Evolutionary conservation across 208 protist genomes (phyloP).

Genomic region (Crithidia mellificae): DNA sequence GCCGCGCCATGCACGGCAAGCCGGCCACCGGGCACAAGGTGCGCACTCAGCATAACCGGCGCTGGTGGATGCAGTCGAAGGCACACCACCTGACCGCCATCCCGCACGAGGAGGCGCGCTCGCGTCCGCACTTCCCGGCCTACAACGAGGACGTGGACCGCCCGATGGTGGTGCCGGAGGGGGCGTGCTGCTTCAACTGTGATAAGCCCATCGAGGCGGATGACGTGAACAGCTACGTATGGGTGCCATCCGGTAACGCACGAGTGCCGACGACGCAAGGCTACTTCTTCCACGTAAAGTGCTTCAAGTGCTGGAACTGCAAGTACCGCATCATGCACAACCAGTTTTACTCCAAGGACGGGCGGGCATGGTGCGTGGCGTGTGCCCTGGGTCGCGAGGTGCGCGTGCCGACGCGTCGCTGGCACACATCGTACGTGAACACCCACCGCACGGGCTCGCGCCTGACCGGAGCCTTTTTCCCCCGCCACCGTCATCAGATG

Average conservation of each 20-base stretch:
- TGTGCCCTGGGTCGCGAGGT: slow-evolving; percentile 86
- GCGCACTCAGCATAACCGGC: slow-evolving; percentile 85
- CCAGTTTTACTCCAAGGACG: slow-evolving; percentile 90
- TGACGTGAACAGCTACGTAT: slow-evolving; percentile 86
- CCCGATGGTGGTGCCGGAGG: slow-evolving; percentile 76
- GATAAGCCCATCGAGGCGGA: slow-evolving; percentile 62
- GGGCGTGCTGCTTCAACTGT: slow-evolving; percentile 88
- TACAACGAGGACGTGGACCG: slow-evolving; percentile 87
- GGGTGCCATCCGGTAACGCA: slow-evolving; percentile 87
- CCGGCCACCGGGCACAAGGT: slow-evolving; percentile 86
- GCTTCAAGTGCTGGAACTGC: slow-evolving; percentile 91
- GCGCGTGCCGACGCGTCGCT: slow-evolving; percentile 80
- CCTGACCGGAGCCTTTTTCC: slow-evolving; percentile 83
- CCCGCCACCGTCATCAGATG: slow-evolving; percentile 84
- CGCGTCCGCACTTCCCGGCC: slow-evolving; percentile 79
- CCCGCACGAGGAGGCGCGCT: slow-evolving; percentile 78
- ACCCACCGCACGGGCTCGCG: slow-evolving; percentile 87
- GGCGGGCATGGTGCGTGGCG: slow-evolving; percentile 76
- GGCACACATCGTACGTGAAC: slow-evolving; percentile 91
- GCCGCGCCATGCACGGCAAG: slow-evolving; percentile 83
- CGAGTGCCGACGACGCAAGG: slow-evolving; percentile 79
- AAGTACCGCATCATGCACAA: slow-evolving; percentile 88
- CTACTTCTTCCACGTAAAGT: slow-evolving; percentile 91
- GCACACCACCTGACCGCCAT: slow-evolving; percentile 81
- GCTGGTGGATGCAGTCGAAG: slow-evolving; percentile 91